phyloP scores from a whole-genome alignment of 2,329 filamentous ascomycete species.

The Lasiodiplodia hormozganensis region DNA sequence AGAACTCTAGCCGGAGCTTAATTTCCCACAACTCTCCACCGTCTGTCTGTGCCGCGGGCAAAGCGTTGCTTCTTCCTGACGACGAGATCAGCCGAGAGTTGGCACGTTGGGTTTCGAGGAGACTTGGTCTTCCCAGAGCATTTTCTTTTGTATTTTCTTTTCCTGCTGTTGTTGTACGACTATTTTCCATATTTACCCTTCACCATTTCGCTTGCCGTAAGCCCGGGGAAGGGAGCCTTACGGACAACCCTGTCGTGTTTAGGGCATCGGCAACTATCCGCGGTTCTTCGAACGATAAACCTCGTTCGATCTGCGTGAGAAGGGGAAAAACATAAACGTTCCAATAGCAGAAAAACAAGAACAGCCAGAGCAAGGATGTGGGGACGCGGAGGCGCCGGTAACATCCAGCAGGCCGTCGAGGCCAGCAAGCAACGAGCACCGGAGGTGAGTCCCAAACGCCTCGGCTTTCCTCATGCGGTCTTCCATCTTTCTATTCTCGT shows the following conservation, averaged over 20 bases:
- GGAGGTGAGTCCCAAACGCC: slow-evolving; percentile 37
- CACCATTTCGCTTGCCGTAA: not conserved
- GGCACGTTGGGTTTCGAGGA: not conserved
- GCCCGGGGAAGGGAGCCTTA: not conserved
- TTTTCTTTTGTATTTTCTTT: not conserved
- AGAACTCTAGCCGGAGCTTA: not conserved
- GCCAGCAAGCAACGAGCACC: slow-evolving; percentile 38
- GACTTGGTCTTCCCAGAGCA: not conserved
- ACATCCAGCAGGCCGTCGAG: slow-evolving; percentile 44
- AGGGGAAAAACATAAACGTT: not conserved
- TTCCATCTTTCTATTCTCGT: not conserved
- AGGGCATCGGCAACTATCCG: not conserved
- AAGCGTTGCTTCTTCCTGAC: not conserved
- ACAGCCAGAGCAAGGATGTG: slow-evolving; percentile 36
- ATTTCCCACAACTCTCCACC: not conserved
- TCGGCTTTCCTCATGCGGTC: not conserved
- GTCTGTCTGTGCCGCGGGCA: not conserved
- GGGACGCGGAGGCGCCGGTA: slow-evolving; percentile 56
- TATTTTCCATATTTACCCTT: not conserved
- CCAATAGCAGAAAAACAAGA: not conserved
- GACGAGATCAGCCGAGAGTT: not conserved
- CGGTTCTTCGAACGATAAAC: not conserved
- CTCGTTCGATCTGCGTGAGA: not conserved
- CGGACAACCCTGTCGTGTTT: not conserved
- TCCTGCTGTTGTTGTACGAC: not conserved